Percentiles rank a stretch among this genome's conserved stretches.
phyloP scores from a whole-genome alignment of 306 rosid genomes.

The Vicia villosa region DNA sequence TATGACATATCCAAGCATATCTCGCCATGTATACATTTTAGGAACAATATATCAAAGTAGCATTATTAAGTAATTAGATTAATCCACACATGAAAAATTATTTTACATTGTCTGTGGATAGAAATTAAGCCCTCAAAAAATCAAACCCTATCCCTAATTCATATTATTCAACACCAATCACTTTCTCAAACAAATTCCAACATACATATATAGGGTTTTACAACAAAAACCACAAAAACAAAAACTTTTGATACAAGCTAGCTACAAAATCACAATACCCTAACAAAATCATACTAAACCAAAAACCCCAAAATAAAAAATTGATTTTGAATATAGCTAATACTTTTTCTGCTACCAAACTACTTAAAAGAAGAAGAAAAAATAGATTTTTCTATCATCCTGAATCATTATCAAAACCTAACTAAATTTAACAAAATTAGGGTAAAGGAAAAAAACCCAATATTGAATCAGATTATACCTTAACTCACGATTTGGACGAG shows the following conservation, averaged over 20 bases:
- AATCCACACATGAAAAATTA: no score
- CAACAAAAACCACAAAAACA: not conserved
- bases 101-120: no score
- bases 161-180: constrained; percentile 13
- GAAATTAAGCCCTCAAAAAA: not conserved
- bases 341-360: not conserved
- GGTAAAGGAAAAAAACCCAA: not conserved
- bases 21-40: no score
- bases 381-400: not conserved
- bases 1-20: no score
- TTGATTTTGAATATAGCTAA: not conserved
- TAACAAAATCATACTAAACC: not conserved
- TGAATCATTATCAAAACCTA: not conserved
- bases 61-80: no score
- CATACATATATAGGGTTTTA: not conserved
- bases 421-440: not conserved
- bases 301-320: not conserved
- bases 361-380: not conserved
- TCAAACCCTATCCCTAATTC: constrained; percentile 5
- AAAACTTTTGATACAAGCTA: not conserved
- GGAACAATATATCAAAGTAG: no score
- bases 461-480: constrained; percentile 39
- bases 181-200: not conserved
- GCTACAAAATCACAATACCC: constrained; percentile 34
- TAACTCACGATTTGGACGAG: constrained; percentile 62